These are phyloP conservation scores for Hymenochaete sp. DNA, from an alignment of 1,284 basidiomycete species.

Conservation along the genomic window DNA sequence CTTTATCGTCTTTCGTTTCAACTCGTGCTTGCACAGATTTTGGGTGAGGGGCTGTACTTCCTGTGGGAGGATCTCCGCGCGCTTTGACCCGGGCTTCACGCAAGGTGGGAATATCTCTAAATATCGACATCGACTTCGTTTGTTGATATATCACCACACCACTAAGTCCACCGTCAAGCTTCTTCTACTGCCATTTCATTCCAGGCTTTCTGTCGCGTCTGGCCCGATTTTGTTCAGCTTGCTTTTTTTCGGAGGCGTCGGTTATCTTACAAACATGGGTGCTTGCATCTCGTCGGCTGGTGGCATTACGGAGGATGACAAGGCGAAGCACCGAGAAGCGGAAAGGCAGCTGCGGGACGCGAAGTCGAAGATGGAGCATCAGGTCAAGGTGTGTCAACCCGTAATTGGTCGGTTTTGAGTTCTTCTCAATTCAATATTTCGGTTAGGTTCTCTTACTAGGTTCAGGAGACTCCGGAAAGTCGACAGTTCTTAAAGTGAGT, in stretches of 20 bases:
- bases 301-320: constrained; percentile 50
- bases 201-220: not conserved
- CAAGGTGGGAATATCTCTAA: too few relatives aligned
- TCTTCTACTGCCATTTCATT: not conserved
- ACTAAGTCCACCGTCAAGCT: too few relatives aligned
- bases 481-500: constrained; percentile 77
- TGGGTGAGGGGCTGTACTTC: too few relatives aligned
- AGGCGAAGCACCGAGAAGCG: constrained; percentile 52
- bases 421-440: not conserved
- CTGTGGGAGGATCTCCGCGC: too few relatives aligned
- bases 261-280: constrained; percentile 62
- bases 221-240: not conserved
- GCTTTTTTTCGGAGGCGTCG: not conserved
- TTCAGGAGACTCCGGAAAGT: constrained; percentile 91
- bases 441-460: constrained; percentile 77
- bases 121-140: too few relatives aligned
- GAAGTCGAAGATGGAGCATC: constrained; percentile 53
- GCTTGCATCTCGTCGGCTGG: constrained; percentile 61
- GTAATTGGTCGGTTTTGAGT: not conserved
- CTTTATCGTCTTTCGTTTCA: too few relatives aligned
- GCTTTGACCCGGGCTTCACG: too few relatives aligned
- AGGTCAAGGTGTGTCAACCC: constrained; percentile 61
- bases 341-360: constrained; percentile 61
- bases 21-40: too few relatives aligned
- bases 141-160: too few relatives aligned